Base-by-base conservation (phyloP, 2,329 filamentous ascomycete genomes). In the Diatrype stigma region DNA sequence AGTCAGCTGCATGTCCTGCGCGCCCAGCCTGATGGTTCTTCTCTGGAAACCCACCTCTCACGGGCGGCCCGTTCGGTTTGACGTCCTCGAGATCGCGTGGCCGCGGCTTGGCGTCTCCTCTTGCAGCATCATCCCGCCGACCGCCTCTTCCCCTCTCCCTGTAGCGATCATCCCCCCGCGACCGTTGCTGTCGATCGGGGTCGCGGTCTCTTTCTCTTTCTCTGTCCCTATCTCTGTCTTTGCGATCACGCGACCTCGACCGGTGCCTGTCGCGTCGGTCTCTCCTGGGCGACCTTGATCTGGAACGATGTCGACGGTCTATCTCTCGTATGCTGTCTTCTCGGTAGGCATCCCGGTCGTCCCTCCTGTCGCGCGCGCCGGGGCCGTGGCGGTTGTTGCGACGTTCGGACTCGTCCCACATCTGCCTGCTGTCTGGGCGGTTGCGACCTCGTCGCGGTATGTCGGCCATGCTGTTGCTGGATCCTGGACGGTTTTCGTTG, bases 341-440 rank as follows among this genome's bases (percentile, higher is more conserved):
- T 47, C 65, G 59, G 47, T 64, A 62, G 17, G 64, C 59, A 46
- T 66, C 65, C 12, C 61, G 59, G 32, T 63, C 60, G 30, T 64
- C 63, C 46, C 59, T 60, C 35, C 58, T 59, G 47, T 65, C 63
- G 55, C 61, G 58, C 28, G 52, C 28, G 26, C 53, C 53, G 48
- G 60, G 53, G 22, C 54, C 53, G 34, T 59, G 58, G 26, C 69
- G 67, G 48, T 67, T 66, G 48, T 67, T 66, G 48, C 68, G 69
- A 17, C 72, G 70, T 49, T 76, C 73, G 11, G 73, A 69, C 40
- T 79, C 76, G 55, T 87, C 83, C 80, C 81, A 82, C 76, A 82
- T 82, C 48, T 80, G 74, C 47, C 77, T 78, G 66, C 78, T 82
- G 58, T 86, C 82, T n/a, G 73, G 73, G 37, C 70, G 68, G 34